Evolutionary conservation across 129 eudicot genomes (phyloP), one percentile per base, ranked within the genome.

Genomic region (Escallonia rubra): DNA sequence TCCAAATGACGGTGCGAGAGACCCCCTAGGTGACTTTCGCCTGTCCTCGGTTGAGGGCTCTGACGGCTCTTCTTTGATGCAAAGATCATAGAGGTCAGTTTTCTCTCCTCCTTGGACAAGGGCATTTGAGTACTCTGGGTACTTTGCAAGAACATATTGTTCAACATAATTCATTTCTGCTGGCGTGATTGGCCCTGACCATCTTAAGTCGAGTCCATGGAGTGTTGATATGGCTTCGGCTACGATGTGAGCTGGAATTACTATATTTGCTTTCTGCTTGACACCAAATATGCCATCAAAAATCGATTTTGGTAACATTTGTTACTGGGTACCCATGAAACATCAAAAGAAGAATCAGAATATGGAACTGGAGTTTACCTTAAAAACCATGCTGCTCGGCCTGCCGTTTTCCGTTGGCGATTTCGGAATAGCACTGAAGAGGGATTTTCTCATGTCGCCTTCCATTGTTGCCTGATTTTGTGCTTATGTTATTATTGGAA

Each of bases 101-200:
- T 87, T 81, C 44, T 87, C 95, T 73, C 86, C 84, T 71, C 95
- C 95, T 81, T 87, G 85, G 11, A 87, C 83, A 1, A 87, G 76
- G 34, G 95, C 95, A 23, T 87, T 81, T 0, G 85, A 78, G 80
- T 80, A 83, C 55, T 87, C 90, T 1, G 95, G 95, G 68, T 87
- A 87, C 43, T 83, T 87, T 3, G 95, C 90, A 10, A 87, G 77
- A 4, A 84, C 94, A 13, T 87, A 87, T 54, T 87, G 85, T 70
- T 87, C 94, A 13, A 87, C 95, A 13, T 87, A 87, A 61, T 87
- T 86, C 95, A 78, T 87, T 76, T 87, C 95, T 7, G 95, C 79
- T 0, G 87, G 90, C 8, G 95, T 87, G 54, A 87, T 83, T 0
- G 90, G 90, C 39, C 95, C 95, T 5, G 95, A 87, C 95, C 95